phyloP scores from a whole-genome alignment of 768 basidiomycete species.

The Gloeostereum incarnatum region DNA sequence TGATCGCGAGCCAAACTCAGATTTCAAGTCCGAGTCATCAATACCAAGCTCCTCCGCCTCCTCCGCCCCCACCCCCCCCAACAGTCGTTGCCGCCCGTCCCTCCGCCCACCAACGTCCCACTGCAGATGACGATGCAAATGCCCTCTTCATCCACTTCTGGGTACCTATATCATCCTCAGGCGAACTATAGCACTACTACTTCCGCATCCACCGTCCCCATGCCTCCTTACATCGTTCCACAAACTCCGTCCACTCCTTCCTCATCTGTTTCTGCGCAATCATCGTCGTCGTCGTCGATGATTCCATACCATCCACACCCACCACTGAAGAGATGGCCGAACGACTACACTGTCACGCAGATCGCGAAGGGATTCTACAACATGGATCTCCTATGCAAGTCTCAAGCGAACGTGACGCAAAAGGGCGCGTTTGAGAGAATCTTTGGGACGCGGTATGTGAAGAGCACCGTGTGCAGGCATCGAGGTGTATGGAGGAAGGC shows the following conservation, averaged over 20 bases:
- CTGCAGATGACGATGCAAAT: neutral
- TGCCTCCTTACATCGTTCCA: slow-evolving; percentile 1
- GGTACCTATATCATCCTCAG: slow-evolving; percentile 7
- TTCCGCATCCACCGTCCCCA: slow-evolving; percentile 5
- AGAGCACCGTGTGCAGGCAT: slow-evolving; percentile 66
- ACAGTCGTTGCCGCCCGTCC: neutral
- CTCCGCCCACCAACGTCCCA: neutral
- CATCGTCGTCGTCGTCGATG: slow-evolving; percentile 15
- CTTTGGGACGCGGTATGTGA: slow-evolving; percentile 64
- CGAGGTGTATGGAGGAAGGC: slow-evolving; percentile 61
- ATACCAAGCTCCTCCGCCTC: slow-evolving; percentile 8
- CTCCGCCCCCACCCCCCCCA: slow-evolving; percentile 13
- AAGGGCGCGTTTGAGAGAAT: slow-evolving; percentile 61
- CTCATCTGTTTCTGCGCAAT: neutral
- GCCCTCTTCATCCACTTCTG: neutral
- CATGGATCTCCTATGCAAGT: slow-evolving; percentile 20
- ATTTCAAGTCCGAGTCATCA: slow-evolving; percentile 6
- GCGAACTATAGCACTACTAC: neutral
- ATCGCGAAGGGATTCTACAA: slow-evolving; percentile 50
- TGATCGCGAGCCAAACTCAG: neutral
- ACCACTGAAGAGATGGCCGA: slow-evolving; percentile 67
- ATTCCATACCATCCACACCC: slow-evolving; percentile 51
- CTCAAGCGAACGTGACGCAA: slow-evolving; percentile 40
- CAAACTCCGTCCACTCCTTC: slow-evolving; percentile 10
- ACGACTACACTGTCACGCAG: slow-evolving; percentile 65